Conservation (phyloP, 2,329 filamentous ascomycete genomes). For the Sporothrix euskadiensis region DNA sequence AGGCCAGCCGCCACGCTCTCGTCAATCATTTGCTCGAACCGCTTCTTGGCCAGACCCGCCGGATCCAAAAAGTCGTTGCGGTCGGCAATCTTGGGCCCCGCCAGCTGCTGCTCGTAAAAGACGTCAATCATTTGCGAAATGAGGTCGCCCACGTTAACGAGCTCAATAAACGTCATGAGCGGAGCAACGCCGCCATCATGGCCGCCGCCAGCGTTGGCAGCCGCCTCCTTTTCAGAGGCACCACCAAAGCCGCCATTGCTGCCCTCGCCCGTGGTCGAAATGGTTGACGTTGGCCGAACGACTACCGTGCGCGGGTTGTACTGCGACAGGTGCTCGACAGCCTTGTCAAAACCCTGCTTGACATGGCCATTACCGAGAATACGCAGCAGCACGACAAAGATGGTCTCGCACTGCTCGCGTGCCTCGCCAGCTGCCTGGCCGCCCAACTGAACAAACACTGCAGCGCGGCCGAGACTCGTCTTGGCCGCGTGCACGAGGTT, state of each 20-base stretch:
- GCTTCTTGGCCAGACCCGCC: slow-evolving; percentile 92
- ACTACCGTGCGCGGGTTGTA: slow-evolving; percentile 87
- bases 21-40: slow-evolving; percentile 97
- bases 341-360: slow-evolving; percentile 89
- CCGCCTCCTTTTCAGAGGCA: not conserved
- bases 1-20: slow-evolving; percentile 93
- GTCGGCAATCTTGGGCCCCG: slow-evolving; percentile 78
- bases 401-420: slow-evolving; percentile 81
- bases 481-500: slow-evolving; percentile 88
- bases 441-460: slow-evolving; percentile 77
- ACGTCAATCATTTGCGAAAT: slow-evolving; percentile 99
- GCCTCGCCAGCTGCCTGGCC: slow-evolving; percentile 80
- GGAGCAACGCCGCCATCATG: slow-evolving; percentile 69
- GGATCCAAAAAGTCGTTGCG: slow-evolving; percentile 93
- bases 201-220: not conserved
- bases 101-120: slow-evolving; percentile 94
- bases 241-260: not conserved
- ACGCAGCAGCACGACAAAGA: slow-evolving; percentile 82
- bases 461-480: slow-evolving; percentile 78
- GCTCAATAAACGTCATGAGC: slow-evolving; percentile 90
- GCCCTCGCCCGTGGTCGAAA: slow-evolving; percentile 55
- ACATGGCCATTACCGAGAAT: slow-evolving; percentile 85
- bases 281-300: slow-evolving; percentile 63
- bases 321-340: slow-evolving; percentile 82
- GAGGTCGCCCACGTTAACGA: slow-evolving; percentile 96